phyloP scores from a whole-genome alignment of 768 basidiomycete species.

The Lactarius indigo region DNA sequence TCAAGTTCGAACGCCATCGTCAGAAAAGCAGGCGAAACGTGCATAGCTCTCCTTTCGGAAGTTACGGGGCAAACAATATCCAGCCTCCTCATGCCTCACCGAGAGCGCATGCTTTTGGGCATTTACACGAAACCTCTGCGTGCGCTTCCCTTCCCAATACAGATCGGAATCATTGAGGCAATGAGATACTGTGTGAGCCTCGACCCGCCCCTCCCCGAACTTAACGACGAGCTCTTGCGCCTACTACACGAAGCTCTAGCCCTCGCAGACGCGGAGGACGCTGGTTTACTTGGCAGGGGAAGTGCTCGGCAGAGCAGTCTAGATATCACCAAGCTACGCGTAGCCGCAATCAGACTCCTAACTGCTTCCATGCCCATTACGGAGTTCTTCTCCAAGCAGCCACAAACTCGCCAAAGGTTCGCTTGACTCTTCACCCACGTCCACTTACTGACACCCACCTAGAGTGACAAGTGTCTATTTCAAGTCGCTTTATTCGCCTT shows the following conservation, averaged over 20 bases:
- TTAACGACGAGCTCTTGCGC: constrained; percentile 89
- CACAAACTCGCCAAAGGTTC: constrained; percentile 81
- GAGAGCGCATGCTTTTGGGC: constrained; percentile 81
- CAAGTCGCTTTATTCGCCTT: constrained; percentile 93
- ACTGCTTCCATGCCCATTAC: constrained; percentile 94
- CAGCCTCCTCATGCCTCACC: constrained; percentile 79
- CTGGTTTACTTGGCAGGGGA: constrained; percentile 71
- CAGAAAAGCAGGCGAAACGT: constrained; percentile 77
- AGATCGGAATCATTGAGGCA: constrained; percentile 97
- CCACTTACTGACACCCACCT: constrained; percentile 4
- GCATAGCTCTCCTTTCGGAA: constrained; percentile 73
- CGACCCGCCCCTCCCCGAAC: constrained; percentile 83
- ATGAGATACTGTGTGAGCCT: constrained; percentile 90
- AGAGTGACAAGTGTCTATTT: constrained; percentile 97
- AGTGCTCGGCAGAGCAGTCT: constrained; percentile 71
- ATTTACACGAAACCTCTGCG: constrained; percentile 97
- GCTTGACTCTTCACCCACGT: constrained; percentile 18
- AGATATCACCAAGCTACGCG: constrained; percentile 85
- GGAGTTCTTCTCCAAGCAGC: constrained; percentile 87
- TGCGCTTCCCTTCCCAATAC: constrained; percentile 89
- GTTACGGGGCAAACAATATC: constrained; percentile 65
- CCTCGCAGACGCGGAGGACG: constrained; percentile 92
- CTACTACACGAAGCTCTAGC: constrained; percentile 92
- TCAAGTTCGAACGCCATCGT: constrained; percentile 84
- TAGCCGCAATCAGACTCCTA: constrained; percentile 89